These are phyloP conservation scores for Thermothelomyces thermophilus DNA, from an alignment of 2,329 filamentous ascomycete genomes.

Conservation along the genomic window DNA sequence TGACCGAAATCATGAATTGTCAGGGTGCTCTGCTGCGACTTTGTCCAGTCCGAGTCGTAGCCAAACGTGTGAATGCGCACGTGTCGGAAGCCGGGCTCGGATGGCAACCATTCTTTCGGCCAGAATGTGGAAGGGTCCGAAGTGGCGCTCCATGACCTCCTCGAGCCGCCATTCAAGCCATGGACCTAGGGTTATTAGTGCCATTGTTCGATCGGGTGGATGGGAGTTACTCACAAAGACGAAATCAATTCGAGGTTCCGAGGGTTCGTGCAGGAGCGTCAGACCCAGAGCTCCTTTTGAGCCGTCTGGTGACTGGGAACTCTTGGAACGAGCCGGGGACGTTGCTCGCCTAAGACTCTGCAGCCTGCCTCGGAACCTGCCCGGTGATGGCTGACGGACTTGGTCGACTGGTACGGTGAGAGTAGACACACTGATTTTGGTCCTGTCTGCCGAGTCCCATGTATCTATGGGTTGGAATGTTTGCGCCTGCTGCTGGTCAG, in stretches of 20 bases:
- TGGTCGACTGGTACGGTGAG: constrained; percentile 4
- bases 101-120: constrained; percentile 34
- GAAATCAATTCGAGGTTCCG: constrained; percentile 32
- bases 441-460: constrained; percentile 10
- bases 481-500: constrained; percentile 4
- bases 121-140: constrained; percentile 31
- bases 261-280: constrained; percentile 24
- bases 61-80: constrained; percentile 27
- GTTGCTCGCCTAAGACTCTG: constrained; percentile 14
- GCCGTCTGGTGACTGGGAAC: constrained; percentile 11
- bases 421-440: constrained; percentile 2
- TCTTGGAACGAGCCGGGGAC: constrained; percentile 12
- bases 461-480: constrained; percentile 12
- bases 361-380: constrained; percentile 12
- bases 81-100: constrained; percentile 28
- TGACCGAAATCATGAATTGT: constrained; percentile 22
- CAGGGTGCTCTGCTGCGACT: constrained; percentile 13
- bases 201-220: too few species aligned
- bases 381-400: constrained; percentile 8
- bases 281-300: constrained; percentile 25
- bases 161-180: constrained; percentile 35
- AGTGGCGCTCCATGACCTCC: constrained; percentile 36
- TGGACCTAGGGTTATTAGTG: constrained; percentile 27
- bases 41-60: constrained; percentile 25
- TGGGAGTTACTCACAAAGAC: too few species aligned